Percentiles rank a stretch among this genome's conserved stretches.
Evolutionary conservation across 371 early-diverging fungal species (phyloP).

Genomic region (Parasitella parasitica): DNA sequence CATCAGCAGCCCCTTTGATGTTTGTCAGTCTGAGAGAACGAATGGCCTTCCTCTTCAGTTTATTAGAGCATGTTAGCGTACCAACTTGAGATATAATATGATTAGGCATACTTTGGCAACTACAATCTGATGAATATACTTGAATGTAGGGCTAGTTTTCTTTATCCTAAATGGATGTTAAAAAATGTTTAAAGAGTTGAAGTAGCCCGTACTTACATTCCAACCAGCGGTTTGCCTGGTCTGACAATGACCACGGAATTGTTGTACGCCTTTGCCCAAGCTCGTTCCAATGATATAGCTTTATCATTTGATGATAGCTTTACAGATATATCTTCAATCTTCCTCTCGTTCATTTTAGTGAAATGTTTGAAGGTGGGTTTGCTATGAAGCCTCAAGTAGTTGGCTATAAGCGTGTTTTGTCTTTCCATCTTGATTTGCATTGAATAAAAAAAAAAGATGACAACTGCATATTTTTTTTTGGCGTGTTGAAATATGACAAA

Average conservation of each 20-base stretch:
- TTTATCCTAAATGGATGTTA: not conserved
- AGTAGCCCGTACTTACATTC: not conserved
- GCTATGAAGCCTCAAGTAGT: conserved; percentile 4
- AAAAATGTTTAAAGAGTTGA: not conserved
- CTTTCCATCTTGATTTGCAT: conserved; percentile 5
- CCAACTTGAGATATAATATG: not conserved
- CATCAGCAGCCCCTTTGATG: not conserved
- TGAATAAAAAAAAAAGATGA: not conserved
- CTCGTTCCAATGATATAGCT: conserved; percentile 1
- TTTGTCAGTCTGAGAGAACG: too few relatives aligned
- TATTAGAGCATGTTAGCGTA: not conserved
- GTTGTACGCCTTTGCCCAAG: conserved; percentile 8
- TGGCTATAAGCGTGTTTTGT: conserved; percentile 9
- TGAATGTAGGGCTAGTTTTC: not conserved
- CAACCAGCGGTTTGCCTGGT: not conserved
- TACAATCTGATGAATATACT: not conserved
- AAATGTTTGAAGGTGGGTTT: conserved; percentile 11
- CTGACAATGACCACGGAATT: not conserved
- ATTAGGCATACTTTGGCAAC: not conserved
- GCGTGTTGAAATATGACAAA: too few relatives aligned
- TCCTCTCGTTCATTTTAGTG: not conserved
- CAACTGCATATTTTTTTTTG: not conserved
- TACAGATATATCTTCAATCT: conserved; percentile 8
- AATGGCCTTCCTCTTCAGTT: not conserved
- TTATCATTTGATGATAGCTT: conserved; percentile 2